Evolutionary conservation across 768 basidiomycete genomes (phyloP).

Genomic region (Naganishia vaughanmartiniae): DNA sequence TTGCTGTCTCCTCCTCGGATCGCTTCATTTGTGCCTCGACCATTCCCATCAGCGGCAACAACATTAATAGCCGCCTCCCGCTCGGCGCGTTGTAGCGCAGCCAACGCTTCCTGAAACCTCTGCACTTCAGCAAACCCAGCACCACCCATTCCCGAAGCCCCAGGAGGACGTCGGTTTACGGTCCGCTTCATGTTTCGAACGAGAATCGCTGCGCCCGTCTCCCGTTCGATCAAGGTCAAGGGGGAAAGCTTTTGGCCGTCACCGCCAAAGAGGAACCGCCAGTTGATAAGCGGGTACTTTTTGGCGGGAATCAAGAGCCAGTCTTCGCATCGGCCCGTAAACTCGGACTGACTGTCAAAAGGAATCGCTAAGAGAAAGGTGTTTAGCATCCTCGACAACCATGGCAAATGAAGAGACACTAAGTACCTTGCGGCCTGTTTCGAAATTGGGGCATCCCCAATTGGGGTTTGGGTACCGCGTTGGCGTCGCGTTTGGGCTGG

Average conservation of each 20-base stretch:
- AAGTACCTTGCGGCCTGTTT: neutral
- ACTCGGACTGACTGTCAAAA: conserved; percentile 26
- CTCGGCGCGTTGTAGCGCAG: conserved; percentile 21
- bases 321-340: conserved; percentile 21
- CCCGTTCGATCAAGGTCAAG: conserved; percentile 31
- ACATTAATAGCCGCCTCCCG: conserved; percentile 1
- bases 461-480: conserved; percentile 14
- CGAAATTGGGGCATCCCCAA: conserved; percentile 5
- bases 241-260: conserved; percentile 15
- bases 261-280: conserved; percentile 25
- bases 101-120: conserved; percentile 19
- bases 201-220: conserved; percentile 28
- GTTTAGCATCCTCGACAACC: neutral
- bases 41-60: conserved; percentile 1
- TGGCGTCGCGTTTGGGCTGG: neutral
- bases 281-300: conserved; percentile 32
- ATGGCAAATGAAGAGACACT: neutral
- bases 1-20: conserved; percentile 20
- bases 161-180: conserved; percentile 16
- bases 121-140: conserved; percentile 21
- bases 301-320: conserved; percentile 29
- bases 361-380: neutral
- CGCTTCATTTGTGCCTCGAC: conserved; percentile 7
- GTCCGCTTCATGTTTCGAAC: conserved; percentile 30
- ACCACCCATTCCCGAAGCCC: neutral